These are phyloP conservation scores for Chlorella sp. DNA, from an alignment of 139 green algal genomes.

Conservation along the genomic window DNA sequence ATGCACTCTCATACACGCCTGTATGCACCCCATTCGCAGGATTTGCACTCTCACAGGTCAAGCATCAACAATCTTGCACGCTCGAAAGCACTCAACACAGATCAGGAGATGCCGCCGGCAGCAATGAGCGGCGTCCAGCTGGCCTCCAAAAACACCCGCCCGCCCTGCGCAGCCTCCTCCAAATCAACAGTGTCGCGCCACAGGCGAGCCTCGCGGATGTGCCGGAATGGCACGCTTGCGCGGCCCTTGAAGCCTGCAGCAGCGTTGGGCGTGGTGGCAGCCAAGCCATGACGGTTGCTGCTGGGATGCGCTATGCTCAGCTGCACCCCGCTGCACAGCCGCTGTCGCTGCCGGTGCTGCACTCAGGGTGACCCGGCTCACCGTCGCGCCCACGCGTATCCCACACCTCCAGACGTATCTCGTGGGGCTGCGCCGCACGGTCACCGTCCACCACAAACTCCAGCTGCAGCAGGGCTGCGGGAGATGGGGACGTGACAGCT, in stretches of 20 bases:
- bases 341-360: background rate
- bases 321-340: background rate
- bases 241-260: slow-evolving; percentile 16
- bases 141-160: slow-evolving; percentile 3
- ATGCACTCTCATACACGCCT: too few relatives aligned
- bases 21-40: too few relatives aligned
- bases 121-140: slow-evolving; percentile 2
- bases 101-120: background rate
- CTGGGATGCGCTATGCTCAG: too few relatives aligned
- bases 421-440: background rate
- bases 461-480: background rate
- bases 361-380: background rate
- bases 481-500: background rate
- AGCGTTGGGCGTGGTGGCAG: background rate
- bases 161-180: background rate
- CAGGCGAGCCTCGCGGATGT: background rate
- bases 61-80: too few relatives aligned
- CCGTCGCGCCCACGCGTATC: slow-evolving; percentile 18
- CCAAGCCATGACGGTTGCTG: too few relatives aligned
- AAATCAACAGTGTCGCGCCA: slow-evolving; percentile 2
- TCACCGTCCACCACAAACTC: slow-evolving; percentile 21
- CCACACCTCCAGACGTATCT: background rate
- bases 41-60: too few relatives aligned
- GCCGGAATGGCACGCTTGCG: background rate
- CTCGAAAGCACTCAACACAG: too few relatives aligned